phyloP scores from a whole-genome alignment of 495 filamentous ascomycete genomes.

The Xylaria scruposa region DNA sequence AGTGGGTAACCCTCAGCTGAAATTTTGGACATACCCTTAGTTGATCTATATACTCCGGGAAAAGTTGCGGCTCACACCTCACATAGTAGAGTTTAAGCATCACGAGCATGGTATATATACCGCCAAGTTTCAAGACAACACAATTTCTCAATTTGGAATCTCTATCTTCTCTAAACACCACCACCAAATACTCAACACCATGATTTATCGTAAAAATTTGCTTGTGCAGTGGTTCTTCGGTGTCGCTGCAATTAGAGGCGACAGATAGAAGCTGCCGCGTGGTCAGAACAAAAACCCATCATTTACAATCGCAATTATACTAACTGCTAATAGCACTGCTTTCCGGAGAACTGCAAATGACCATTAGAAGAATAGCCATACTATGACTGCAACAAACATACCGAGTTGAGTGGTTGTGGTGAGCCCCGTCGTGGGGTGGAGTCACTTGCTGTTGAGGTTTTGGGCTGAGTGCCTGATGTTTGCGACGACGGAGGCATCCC shows the following conservation, averaged over 20 bases:
- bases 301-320: not conserved
- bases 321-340: slow-evolving; percentile 4
- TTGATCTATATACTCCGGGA: no score
- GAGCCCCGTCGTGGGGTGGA: not conserved
- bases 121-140: not conserved
- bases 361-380: not conserved
- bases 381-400: not conserved
- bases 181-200: slow-evolving; percentile 10
- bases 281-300: slow-evolving; percentile 1
- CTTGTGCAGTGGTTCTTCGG: not conserved
- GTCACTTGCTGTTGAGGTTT: not conserved
- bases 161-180: not conserved
- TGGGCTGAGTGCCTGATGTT: not conserved
- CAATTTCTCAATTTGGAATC: slow-evolving; percentile 4
- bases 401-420: not conserved
- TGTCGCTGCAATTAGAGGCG: not conserved
- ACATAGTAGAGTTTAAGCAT: not conserved
- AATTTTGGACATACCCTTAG: no score
- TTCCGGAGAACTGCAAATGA: not conserved
- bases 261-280: slow-evolving; percentile 7
- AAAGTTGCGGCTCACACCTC: not conserved
- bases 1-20: no score
- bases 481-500: slow-evolving; percentile 10
- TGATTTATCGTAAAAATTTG: not conserved
- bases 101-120: not conserved